Percentiles rank a stretch among this genome's conserved stretches.
Conservation (phyloP, 1,284 basidiomycete genomes). For the Irpex lacteus region DNA sequence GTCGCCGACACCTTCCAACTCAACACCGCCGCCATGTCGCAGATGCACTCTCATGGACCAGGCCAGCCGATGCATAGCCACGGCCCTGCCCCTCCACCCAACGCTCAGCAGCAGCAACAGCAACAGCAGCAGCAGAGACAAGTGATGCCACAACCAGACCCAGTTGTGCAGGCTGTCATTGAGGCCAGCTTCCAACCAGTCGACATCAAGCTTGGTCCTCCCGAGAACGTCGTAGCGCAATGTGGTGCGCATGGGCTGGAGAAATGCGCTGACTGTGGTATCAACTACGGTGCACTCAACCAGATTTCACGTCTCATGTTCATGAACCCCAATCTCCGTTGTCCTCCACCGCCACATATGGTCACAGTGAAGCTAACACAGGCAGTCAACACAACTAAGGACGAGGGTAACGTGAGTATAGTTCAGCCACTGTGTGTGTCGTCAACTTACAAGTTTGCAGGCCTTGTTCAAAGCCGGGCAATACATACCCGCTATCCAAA, state of each 20-base stretch:
- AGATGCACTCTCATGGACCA: slow-evolving; percentile 34
- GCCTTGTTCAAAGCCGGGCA: slow-evolving; percentile 74
- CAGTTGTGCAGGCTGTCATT: slow-evolving; percentile 68
- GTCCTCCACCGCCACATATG: slow-evolving; percentile 81
- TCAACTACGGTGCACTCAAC: slow-evolving; percentile 73
- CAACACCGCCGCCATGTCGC: slow-evolving; percentile 22
- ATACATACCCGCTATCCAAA: slow-evolving; percentile 73
- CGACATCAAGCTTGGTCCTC: slow-evolving; percentile 50
- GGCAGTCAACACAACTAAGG: slow-evolving; percentile 76
- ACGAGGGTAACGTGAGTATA: slow-evolving; percentile 80
- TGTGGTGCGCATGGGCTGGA: slow-evolving; percentile 66
- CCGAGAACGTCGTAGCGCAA: slow-evolving; percentile 49
- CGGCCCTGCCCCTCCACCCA: slow-evolving; percentile 19
- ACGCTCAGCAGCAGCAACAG: slow-evolving; percentile 37
- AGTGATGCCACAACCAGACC: slow-evolving; percentile 55
- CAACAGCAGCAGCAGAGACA: slow-evolving; percentile 34
- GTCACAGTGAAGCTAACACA: slow-evolving; percentile 73
- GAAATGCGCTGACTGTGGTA: slow-evolving; percentile 66
- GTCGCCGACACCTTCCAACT: neutral
- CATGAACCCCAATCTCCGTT: slow-evolving; percentile 68
- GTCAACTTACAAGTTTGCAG: slow-evolving; percentile 38
- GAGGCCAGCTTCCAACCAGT: slow-evolving; percentile 69
- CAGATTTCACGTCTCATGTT: slow-evolving; percentile 69
- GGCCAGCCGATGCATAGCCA: slow-evolving; percentile 34
- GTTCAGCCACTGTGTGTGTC: neutral